Base-by-base conservation (phyloP, 2,329 filamentous ascomycete species). In the Bisporella sp. region DNA sequence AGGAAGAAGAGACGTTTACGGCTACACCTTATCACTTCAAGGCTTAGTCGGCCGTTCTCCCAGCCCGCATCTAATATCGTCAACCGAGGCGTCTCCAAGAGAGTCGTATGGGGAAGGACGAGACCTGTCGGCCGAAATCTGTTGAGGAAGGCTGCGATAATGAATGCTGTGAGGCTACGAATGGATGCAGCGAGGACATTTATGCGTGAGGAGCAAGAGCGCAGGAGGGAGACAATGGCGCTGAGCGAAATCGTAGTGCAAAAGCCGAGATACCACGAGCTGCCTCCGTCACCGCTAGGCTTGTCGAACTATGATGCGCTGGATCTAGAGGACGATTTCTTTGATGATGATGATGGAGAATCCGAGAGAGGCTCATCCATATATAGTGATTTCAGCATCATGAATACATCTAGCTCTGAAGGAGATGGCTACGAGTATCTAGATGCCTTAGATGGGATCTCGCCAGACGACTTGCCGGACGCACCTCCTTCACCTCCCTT, bases 51-150 rank as follows among this genome's bases (percentile, higher is more conserved):
- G 45, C 84, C 85, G 1, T 89, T 81, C 65, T 87, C 84, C 0
- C 72, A 78, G 31, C 85, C 85, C 0, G 81, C 85, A 3, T 82
- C 83, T 41, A 83, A 88, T 59, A 85, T 87, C 50, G 73, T 84
- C 47, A 79, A 83, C 64, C 76, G 82, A 30, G 81, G 64, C 37
- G 57, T 62, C 42, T 70, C 69, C 42, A 73, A 71, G 56, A 37
- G n/a, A 37, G 69, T 73, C 50, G 61, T 73, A 8, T 72, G 70
- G 69, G 58, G 60, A 35, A 67, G 67, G n/a, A 72, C 68, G 39
- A 72, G 69, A 48, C 68, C 71, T 1, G 68, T 75, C 13, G 70
- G 73, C 31, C 74, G 77, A 53, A 69, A 69, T 28, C 66, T 69
- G n/a, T 69, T 87, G 11, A 72, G 82, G 29, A 81, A 84, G 46